Evolutionary conservation across 805 yeast species (phyloP).

Genomic region (Zygosaccharomyces pseudorouxii): DNA sequence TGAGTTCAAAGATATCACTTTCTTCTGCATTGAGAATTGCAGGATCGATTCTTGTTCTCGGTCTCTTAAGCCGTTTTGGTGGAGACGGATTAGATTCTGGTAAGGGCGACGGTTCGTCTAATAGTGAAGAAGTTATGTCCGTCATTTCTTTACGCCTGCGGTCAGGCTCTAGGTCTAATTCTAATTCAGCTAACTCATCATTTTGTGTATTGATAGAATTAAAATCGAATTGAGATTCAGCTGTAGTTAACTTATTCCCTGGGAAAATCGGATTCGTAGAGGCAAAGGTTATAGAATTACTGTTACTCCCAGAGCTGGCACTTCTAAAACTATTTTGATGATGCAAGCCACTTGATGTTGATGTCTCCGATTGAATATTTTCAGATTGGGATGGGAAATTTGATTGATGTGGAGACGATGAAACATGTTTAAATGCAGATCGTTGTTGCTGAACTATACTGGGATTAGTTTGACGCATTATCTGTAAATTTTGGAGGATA

Average conservation of each 20-base stretch:
- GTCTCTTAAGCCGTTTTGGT: background rate
- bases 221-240: background rate
- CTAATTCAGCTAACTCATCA: background rate
- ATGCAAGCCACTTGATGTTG: background rate
- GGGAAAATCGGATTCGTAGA: background rate
- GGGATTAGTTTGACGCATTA: background rate
- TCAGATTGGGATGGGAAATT: background rate
- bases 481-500: background rate
- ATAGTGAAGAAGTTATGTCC: background rate
- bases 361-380: background rate
- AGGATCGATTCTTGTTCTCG: background rate
- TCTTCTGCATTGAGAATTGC: background rate
- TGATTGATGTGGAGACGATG: background rate
- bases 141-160: background rate
- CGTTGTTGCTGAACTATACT: background rate
- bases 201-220: background rate
- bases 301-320: background rate
- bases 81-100: background rate
- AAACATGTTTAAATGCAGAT: background rate
- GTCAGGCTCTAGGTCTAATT: background rate
- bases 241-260: background rate
- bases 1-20: background rate
- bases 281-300: background rate
- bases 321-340: background rate
- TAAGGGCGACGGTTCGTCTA: background rate